Evolutionary conservation across 208 protist genomes (phyloP).

Genomic region (Crithidia fasciculata): DNA sequence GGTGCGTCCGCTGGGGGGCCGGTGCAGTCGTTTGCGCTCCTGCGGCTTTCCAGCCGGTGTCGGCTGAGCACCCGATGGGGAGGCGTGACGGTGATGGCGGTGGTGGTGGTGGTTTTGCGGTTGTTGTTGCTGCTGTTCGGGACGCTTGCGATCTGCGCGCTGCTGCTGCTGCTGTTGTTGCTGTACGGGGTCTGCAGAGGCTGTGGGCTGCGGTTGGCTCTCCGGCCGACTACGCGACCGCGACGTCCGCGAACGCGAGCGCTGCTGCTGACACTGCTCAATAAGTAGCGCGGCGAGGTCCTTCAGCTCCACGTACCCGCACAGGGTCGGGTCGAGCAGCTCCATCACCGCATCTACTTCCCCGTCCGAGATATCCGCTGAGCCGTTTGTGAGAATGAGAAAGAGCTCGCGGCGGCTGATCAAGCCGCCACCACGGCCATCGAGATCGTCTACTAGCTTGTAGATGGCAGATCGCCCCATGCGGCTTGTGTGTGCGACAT

Average conservation of each 20-base stretch:
- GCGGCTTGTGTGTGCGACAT: conserved; percentile 37
- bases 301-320: conserved; percentile 24
- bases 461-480: conserved; percentile 18
- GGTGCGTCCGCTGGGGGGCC: too few species aligned
- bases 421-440: conserved; percentile 28
- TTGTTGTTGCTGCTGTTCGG: not conserved
- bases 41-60: too few species aligned
- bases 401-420: conserved; percentile 49
- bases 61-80: too few species aligned
- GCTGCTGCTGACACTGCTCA: conserved; percentile 16
- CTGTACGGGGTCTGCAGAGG: not conserved
- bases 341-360: conserved; percentile 67
- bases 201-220: not conserved
- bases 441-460: conserved; percentile 25
- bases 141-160: not conserved
- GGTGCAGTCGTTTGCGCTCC: too few species aligned
- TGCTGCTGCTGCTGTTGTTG: not conserved
- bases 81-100: not conserved
- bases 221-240: conserved; percentile 1
- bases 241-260: conserved; percentile 1
- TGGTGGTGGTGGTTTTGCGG: conserved; percentile 6
- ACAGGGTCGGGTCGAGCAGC: conserved; percentile 58
- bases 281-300: conserved; percentile 24
- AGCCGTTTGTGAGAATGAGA: conserved; percentile 37
- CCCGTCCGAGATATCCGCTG: conserved; percentile 35